Base-by-base conservation (phyloP, 148 eudicot species). In the Euryodendron excelsum region DNA sequence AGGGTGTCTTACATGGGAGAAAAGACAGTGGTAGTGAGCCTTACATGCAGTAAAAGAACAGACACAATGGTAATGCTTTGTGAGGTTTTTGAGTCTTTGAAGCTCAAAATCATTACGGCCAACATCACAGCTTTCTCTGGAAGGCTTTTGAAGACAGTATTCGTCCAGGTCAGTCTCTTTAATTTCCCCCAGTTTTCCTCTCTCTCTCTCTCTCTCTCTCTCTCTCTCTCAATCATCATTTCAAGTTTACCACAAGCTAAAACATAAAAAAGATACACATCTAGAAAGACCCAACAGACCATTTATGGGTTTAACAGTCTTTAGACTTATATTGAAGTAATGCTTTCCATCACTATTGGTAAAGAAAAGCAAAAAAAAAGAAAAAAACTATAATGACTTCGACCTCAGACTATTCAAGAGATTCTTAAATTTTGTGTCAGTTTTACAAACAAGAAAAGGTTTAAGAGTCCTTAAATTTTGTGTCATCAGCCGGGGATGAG, bases 41-140 rank as follows among this genome's bases (percentile, higher is more conserved):
- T 94, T 64, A 84, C 94, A 17, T 94, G 98, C 66, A 79, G 82
- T 36, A 89, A 90, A 77, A 73, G 86, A 73, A 85, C 76, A 76
- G 96, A 91, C 72, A 90, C 90, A 36, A 85, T 94, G 87, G 87
- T 90, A 6, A 90, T 86, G 77, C 75, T 94, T 52, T 94, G 96
- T 74, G 89, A 90, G 74, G 84, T 80, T 48, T 90, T 94, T 75
- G 96, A 94, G 69, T 82, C 98, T 14, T 88, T 94, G 87, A 90
- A 92, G 84, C 88, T 94, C 81, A 94, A 90, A 73, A 70, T 91
- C 45, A 81, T 91, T 61, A 88, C 94, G 2, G 85, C 90, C 76
- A 91, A 83, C 72, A 90, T 94, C 48, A 88, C 91, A 56, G 81
- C 88, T 83, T 88, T 90, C 75, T 88, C 94, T n/a, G 96, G 87